Evolutionary conservation across 371 early-diverging fungal species (phyloP).

Genomic region (Syncephalastrum contaminatum): DNA sequence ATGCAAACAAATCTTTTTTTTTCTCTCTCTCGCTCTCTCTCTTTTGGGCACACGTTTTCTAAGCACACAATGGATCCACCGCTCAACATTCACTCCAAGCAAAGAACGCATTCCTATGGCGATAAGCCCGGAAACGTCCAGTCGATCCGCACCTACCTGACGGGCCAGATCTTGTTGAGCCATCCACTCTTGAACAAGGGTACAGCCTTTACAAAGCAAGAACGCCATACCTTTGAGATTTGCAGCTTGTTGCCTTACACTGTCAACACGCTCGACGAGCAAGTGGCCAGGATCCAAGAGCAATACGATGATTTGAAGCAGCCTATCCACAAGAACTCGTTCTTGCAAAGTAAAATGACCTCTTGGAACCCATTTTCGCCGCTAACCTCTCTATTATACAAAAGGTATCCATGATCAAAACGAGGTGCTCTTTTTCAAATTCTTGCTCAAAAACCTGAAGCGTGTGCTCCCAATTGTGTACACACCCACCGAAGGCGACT

Average conservation of each 20-base stretch:
- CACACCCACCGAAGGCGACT: constrained; percentile 25
- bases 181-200: constrained; percentile 21
- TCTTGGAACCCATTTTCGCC: not conserved
- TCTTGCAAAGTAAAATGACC: constrained; percentile 12
- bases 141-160: constrained; percentile 1
- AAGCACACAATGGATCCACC: not conserved
- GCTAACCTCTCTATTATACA: not conserved
- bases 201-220: constrained; percentile 25
- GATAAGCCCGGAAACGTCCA: constrained; percentile 12
- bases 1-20: no score
- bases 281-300: constrained; percentile 9
- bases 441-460: constrained; percentile 21
- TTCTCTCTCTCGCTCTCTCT: constrained; percentile 3
- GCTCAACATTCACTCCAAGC: not conserved
- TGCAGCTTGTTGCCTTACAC: constrained; percentile 19
- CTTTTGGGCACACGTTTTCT: not conserved
- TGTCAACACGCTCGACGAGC: constrained; percentile 22
- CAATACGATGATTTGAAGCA: constrained; percentile 16
- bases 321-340: constrained; percentile 12
- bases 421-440: constrained; percentile 27
- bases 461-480: constrained; percentile 18
- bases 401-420: constrained; percentile 26
- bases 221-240: constrained; percentile 25
- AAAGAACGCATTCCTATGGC: constrained; percentile 14
- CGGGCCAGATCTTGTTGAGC: constrained; percentile 9